These are phyloP conservation scores for Aspergillus fructus DNA, from an alignment of 2,329 filamentous ascomycete species.

Conservation along the genomic window DNA sequence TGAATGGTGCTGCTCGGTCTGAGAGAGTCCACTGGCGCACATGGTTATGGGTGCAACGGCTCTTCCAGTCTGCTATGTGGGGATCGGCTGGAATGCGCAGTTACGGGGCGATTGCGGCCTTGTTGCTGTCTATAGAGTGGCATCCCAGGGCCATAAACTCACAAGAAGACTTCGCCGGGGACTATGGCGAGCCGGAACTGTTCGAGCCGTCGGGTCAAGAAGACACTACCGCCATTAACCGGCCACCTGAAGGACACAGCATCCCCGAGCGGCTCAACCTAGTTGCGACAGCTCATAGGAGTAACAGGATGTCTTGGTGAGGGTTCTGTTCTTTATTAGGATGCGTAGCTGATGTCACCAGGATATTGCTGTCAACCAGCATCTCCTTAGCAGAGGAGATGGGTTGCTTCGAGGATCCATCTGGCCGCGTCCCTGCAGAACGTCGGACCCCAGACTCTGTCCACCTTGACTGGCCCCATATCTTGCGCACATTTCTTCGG, in stretches of 20 bases:
- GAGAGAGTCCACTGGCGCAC: conserved; percentile 6
- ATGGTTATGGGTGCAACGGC: conserved; percentile 4
- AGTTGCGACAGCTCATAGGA: conserved; percentile 1
- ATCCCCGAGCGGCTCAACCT: conserved; percentile 4
- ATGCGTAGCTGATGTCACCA: not conserved
- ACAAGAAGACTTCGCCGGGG: conserved; percentile 2
- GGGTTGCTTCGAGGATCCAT: not conserved
- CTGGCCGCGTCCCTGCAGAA: no score
- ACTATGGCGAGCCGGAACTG: not conserved
- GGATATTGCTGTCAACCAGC: conserved; percentile 4
- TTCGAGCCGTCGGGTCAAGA: not conserved
- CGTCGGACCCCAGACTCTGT: not conserved
- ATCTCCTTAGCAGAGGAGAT: conserved; percentile 1
- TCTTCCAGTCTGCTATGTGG: conserved; percentile 7
- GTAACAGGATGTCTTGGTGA: conserved; percentile 8
- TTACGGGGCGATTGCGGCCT: not conserved
- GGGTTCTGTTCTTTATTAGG: not conserved
- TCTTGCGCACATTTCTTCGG: not conserved
- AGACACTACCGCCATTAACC: not conserved
- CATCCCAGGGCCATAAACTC: conserved; percentile 6
- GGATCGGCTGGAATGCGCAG: conserved; percentile 5
- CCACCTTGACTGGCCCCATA: not conserved
- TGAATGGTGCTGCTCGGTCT: not conserved
- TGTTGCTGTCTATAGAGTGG: conserved; percentile 7
- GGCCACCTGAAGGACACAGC: not conserved